Evolutionary conservation across 1,284 basidiomycete species (phyloP).

Genomic region (Heterobasidion occidentale): DNA sequence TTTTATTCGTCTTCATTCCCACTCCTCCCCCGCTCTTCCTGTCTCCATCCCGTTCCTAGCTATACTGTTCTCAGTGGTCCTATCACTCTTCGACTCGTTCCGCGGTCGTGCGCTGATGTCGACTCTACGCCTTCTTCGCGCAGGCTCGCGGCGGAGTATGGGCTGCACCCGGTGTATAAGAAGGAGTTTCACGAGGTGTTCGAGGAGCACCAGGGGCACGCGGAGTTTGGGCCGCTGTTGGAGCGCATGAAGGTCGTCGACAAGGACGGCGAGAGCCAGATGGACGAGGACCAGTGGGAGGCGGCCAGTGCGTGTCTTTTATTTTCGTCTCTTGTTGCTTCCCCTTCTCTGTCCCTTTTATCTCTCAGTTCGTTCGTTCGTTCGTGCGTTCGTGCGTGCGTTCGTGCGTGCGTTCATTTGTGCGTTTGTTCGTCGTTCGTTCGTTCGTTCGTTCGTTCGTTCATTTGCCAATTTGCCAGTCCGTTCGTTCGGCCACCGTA

Average conservation of each 20-base stretch:
- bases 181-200: slow-evolving; percentile 88
- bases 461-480: not conserved
- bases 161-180: slow-evolving; percentile 70
- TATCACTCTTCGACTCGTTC: no score
- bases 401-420: no score
- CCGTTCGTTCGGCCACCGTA: no score
- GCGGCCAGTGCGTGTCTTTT: slow-evolving; percentile 74
- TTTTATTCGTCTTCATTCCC: no score
- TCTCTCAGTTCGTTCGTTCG: not conserved
- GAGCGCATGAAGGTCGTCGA: slow-evolving; percentile 87
- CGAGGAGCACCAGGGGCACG: slow-evolving; percentile 64
- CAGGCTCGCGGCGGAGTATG: slow-evolving; percentile 82
- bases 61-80: no score
- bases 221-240: slow-evolving; percentile 75
- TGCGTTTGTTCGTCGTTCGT: no score
- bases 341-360: slow-evolving; percentile 3
- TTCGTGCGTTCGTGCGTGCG: no score
- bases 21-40: no score
- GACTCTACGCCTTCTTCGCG: no score
- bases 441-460: not conserved
- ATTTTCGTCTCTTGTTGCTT: not conserved
- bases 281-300: slow-evolving; percentile 94
- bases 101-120: no score
- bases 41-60: no score
- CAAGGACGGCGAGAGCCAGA: slow-evolving; percentile 74